These are phyloP conservation scores for Fistulifera solaris DNA, from an alignment of 108 stramenopile genomes.

Conservation along the genomic window DNA sequence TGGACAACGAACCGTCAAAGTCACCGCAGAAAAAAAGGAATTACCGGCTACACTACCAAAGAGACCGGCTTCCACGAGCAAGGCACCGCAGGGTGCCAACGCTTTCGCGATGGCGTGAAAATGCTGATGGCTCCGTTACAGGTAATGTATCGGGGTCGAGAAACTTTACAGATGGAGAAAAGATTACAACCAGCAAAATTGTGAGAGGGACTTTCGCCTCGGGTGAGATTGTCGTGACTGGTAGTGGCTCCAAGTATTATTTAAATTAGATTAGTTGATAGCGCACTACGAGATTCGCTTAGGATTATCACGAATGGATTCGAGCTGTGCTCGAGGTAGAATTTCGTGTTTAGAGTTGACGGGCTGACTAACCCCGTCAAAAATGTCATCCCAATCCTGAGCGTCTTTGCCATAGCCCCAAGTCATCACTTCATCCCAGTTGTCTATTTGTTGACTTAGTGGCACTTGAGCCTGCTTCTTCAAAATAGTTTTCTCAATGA, in stretches of 20 bases:
- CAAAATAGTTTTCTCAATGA: no score
- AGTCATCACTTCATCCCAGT: no score
- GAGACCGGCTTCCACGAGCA: conserved; percentile 1
- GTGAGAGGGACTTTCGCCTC: conserved; percentile 35
- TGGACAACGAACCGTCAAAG: neutral
- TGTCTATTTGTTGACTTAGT: no score
- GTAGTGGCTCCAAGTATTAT: conserved; percentile 63
- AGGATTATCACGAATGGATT: no score
- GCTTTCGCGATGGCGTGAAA: conserved; percentile 42
- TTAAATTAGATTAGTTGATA: conserved; percentile 27
- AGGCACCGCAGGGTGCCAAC: conserved; percentile 37
- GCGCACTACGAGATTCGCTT: no score
- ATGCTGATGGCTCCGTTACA: conserved; percentile 50
- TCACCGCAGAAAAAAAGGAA: neutral
- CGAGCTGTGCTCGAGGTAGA: no score
- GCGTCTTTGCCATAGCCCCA: no score
- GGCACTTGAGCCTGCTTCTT: no score
- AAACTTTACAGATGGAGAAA: conserved; percentile 54
- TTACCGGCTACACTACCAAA: neutral
- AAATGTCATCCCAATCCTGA: no score
- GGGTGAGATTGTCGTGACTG: conserved; percentile 61
- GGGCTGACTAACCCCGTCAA: no score
- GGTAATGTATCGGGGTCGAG: conserved; percentile 52
- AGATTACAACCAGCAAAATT: conserved; percentile 62
- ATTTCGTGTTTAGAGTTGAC: no score